Base-by-base conservation (phyloP, 1,284 basidiomycete species). In the Exobasidium rhododendri region DNA sequence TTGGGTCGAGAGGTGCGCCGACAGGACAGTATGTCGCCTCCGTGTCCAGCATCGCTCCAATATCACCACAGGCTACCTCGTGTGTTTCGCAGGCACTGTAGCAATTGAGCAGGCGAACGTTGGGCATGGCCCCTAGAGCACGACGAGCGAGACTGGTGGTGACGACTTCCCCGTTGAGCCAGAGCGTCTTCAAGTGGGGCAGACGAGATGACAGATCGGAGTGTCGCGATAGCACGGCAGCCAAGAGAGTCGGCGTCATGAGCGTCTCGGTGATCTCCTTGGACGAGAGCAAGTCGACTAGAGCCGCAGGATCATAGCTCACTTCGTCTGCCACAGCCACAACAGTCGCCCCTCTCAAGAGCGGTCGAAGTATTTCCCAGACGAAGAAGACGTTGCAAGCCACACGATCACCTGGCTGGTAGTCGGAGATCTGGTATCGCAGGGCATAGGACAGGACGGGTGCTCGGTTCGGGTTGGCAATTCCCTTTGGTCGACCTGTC, bases 11-110 rank as follows among this genome's bases (percentile, higher is more conserved):
- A 11, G 69, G 71, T 7, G 72, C 69, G 1, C 77, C 77, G 45
- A 78, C 77, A 6, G 77, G 77, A 61, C 77, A 78, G 56, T 64
- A 66, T 32, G 68, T 64, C 5, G 56, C 29, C n/a, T 46, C 40
- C 10, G 14, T 31, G 22, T 63, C 63, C 29, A 71, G 17, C 43
- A 70, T 59, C 1, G 44, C 32, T 6, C 51, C 43, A 7, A 79
- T 67, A 53, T 79, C 77, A 22, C 77, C 77, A 49, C 67, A 68
- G 14, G 77, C 73, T 1, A 79, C 66, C 59, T 79, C 77, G 67
- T 79, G 77, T 3, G 77, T 78, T 63, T 79, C 77, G 56, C 77
- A 72, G 32, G 75, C 73, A 62, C 75, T 77, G 77, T 78, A 79
- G 47, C 67, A 66, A 66, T 79, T 79, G 64, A 77, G 70, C 2